phyloP scores from a whole-genome alignment of 108 stramenopile species.

The Pseudonitzschia multistriata region DNA sequence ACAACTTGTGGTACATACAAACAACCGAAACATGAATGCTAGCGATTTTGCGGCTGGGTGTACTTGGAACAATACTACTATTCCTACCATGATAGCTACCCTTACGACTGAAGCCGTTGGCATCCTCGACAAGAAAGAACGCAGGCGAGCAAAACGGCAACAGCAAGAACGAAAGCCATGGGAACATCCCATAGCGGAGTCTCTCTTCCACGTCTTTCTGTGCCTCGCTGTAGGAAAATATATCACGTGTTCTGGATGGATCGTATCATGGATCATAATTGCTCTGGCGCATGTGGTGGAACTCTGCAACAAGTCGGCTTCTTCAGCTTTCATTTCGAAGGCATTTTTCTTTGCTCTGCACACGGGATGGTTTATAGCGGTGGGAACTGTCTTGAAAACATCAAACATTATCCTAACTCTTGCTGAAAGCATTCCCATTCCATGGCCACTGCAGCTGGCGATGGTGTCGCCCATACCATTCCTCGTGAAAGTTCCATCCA shows the following conservation, averaged over 20 bases:
- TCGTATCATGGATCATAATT: background rate
- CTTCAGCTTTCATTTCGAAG: background rate
- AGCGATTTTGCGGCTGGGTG: background rate
- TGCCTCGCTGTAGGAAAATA: constrained; percentile 5
- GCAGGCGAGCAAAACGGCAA: background rate
- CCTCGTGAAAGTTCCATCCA: background rate
- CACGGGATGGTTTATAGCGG: background rate
- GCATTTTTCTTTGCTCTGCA: background rate
- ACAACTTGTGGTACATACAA: background rate
- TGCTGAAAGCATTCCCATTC: background rate
- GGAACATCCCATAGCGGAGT: background rate
- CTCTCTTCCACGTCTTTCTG: background rate
- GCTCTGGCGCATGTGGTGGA: background rate
- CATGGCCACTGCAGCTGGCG: constrained; percentile 5
- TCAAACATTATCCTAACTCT: background rate
- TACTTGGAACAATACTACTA: background rate
- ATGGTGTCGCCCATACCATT: background rate
- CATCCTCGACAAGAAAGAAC: background rate
- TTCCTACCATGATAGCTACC: background rate
- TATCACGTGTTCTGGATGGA: constrained; percentile 5
- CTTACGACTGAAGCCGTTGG: background rate
- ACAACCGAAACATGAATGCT: background rate
- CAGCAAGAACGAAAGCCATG: background rate
- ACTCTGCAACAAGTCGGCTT: background rate
- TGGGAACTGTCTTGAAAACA: background rate